A percentile compares a stretch with the other conserved stretches of the same genome.
Evolutionary conservation across 805 yeast genomes (phyloP).

Genomic region (Nakazawaea wickerhamii): DNA sequence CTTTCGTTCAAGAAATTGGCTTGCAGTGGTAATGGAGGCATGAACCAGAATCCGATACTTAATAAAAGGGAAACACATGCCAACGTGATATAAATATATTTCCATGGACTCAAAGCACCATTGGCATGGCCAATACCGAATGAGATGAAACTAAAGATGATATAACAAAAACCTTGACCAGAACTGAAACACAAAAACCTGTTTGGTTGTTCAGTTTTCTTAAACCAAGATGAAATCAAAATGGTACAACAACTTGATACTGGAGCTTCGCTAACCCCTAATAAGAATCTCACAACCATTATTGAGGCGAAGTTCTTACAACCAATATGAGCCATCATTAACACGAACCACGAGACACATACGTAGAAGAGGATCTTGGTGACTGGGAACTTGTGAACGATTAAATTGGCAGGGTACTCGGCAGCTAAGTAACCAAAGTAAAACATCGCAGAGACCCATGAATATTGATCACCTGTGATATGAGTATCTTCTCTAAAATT

Average conservation of each 20-base stretch:
- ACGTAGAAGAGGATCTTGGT: constrained; percentile 21
- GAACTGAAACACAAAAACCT: constrained; percentile 21
- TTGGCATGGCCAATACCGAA: constrained; percentile 29
- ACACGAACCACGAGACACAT: constrained; percentile 31
- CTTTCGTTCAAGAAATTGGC: constrained; percentile 23
- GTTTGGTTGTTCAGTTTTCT: constrained; percentile 28
- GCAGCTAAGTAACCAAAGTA: constrained; percentile 59
- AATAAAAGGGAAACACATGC: constrained; percentile 22
- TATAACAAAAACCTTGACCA: constrained; percentile 25
- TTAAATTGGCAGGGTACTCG: constrained; percentile 42
- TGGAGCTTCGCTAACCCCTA: constrained; percentile 32
- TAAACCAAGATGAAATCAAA: constrained; percentile 26
- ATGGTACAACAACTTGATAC: constrained; percentile 28
- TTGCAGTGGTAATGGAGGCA: constrained; percentile 24
- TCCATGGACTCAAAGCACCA: constrained; percentile 17
- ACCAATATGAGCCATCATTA: constrained; percentile 28
- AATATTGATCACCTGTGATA: constrained; percentile 37
- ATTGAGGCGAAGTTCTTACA: constrained; percentile 30
- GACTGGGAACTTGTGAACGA: constrained; percentile 32
- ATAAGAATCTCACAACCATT: constrained; percentile 28
- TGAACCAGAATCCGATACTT: constrained; percentile 19
- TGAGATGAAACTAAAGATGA: constrained; percentile 21
- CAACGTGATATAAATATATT: constrained; percentile 21
- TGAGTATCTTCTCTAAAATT: constrained; percentile 35
- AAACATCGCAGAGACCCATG: constrained; percentile 57